These are phyloP conservation scores for Claviceps sp. DNA, from an alignment of 2,329 filamentous ascomycete species.

Conservation along the genomic window DNA sequence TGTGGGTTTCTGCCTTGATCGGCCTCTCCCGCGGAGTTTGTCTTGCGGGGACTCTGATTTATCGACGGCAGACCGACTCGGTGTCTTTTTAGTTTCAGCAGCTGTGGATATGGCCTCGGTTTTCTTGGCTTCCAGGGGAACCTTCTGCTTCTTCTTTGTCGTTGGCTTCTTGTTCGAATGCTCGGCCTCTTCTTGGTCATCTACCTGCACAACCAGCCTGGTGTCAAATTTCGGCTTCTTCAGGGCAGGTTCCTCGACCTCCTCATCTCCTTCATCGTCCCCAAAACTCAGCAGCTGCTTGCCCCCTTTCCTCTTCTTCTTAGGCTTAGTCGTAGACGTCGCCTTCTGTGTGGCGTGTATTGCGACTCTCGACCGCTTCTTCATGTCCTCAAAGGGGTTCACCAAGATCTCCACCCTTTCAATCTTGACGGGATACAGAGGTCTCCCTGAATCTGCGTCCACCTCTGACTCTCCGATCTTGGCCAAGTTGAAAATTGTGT, in stretches of 20 bases:
- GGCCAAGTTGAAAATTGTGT: constrained; percentile 90
- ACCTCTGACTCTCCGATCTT: constrained; percentile 87
- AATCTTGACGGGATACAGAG: constrained; percentile 74
- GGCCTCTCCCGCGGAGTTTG: background rate
- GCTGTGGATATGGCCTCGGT: constrained; percentile 8
- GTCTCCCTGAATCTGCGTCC: constrained; percentile 64
- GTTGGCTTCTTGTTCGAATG: constrained; percentile 12
- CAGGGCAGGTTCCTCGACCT: constrained; percentile 37
- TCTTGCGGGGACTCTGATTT: background rate
- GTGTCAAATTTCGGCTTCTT: constrained; percentile 74
- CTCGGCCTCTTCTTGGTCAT: constrained; percentile 16
- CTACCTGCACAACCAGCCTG: constrained; percentile 51
- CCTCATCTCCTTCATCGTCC: constrained; percentile 51
- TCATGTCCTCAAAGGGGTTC: constrained; percentile 74
- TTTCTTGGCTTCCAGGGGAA: constrained; percentile 18
- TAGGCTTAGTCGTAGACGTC: constrained; percentile 31
- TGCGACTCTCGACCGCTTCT: constrained; percentile 48
- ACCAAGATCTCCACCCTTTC: constrained; percentile 60
- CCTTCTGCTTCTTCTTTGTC: constrained; percentile 11
- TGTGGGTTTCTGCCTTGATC: constrained; percentile 1
- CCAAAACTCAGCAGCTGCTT: constrained; percentile 72
- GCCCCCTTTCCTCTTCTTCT: constrained; percentile 59
- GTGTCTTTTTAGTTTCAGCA: constrained; percentile 7
- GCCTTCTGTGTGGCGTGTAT: constrained; percentile 28
- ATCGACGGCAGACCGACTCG: background rate